Evolutionary conservation across 805 yeast genomes (phyloP).

Genomic region (Komagataella phaffii): DNA sequence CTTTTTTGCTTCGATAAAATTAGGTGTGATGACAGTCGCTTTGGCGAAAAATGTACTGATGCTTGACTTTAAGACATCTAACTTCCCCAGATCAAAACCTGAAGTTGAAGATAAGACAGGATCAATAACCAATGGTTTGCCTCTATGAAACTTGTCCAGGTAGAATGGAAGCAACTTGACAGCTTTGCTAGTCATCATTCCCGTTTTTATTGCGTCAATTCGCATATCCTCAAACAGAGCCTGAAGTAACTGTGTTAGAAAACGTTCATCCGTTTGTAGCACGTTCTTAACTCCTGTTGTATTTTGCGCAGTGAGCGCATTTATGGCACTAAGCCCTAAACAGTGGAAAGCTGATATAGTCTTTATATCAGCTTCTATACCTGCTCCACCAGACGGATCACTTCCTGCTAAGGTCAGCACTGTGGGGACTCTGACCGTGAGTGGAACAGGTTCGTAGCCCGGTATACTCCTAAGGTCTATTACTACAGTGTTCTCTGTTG

Average conservation of each 20-base stretch:
- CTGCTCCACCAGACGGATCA: slow-evolving; percentile 88
- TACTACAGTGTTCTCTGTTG: neutral
- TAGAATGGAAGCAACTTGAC: slow-evolving; percentile 28
- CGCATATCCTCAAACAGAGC: slow-evolving; percentile 49
- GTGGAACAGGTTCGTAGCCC: neutral
- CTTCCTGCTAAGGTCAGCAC: slow-evolving; percentile 57
- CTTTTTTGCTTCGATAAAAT: slow-evolving; percentile 49
- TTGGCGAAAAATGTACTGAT: slow-evolving; percentile 29
- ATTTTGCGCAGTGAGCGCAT: slow-evolving; percentile 78
- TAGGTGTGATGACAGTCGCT: slow-evolving; percentile 63
- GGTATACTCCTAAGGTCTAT: neutral
- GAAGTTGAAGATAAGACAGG: slow-evolving; percentile 80
- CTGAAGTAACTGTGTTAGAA: slow-evolving; percentile 36
- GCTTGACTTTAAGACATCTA: slow-evolving; percentile 28
- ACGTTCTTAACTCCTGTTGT: slow-evolving; percentile 32
- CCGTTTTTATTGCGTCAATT: slow-evolving; percentile 64
- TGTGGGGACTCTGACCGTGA: slow-evolving; percentile 14
- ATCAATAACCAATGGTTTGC: slow-evolving; percentile 45
- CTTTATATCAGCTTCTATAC: slow-evolving; percentile 83
- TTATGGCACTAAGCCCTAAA: slow-evolving; percentile 65
- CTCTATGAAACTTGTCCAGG: slow-evolving; percentile 16
- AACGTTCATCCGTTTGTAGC: slow-evolving; percentile 26
- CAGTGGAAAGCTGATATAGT: slow-evolving; percentile 70
- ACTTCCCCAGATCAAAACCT: slow-evolving; percentile 45
- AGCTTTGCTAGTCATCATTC: slow-evolving; percentile 51